These are phyloP conservation scores for Helicostylum pulchrum DNA, from an alignment of 192 early-diverging fungal species.

Conservation along the genomic window DNA sequence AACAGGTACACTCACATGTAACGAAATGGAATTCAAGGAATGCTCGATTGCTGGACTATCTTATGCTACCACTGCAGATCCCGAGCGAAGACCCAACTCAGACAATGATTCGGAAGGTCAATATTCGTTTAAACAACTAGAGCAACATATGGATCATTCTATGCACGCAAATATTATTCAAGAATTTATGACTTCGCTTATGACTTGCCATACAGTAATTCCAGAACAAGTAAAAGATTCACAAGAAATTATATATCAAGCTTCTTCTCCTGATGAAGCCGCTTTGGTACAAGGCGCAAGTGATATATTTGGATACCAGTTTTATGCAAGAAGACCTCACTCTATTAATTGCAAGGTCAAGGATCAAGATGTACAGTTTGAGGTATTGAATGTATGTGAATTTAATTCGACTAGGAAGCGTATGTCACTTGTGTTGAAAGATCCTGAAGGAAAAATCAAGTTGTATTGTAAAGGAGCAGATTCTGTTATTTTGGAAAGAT, in stretches of 20 bases:
- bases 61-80: conserved; percentile 87
- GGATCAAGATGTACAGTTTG: conserved; percentile 59
- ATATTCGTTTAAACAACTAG: conserved; percentile 59
- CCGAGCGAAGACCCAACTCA: conserved; percentile 69
- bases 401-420: conserved; percentile 95
- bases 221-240: conserved; percentile 70
- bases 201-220: conserved; percentile 94
- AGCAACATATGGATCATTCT: conserved; percentile 52
- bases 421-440: conserved; percentile 86
- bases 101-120: conserved; percentile 63
- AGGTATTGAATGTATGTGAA: conserved; percentile 90
- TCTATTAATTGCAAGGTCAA: conserved; percentile 49
- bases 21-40: conserved; percentile 72
- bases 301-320: conserved; percentile 53
- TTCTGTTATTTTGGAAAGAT: conserved; percentile 84
- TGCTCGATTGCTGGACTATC: conserved; percentile 87
- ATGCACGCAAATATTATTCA: conserved; percentile 62
- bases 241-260: conserved; percentile 80
- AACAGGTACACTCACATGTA: conserved; percentile 36
- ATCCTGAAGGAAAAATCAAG: conserved; percentile 78
- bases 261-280: conserved; percentile 91
- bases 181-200: conserved; percentile 88
- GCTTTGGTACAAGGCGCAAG: conserved; percentile 74
- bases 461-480: conserved; percentile 96
- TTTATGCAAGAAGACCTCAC: conserved; percentile 59